phyloP scores from a whole-genome alignment of 345 rosid species.

The Carallia brachiata region DNA sequence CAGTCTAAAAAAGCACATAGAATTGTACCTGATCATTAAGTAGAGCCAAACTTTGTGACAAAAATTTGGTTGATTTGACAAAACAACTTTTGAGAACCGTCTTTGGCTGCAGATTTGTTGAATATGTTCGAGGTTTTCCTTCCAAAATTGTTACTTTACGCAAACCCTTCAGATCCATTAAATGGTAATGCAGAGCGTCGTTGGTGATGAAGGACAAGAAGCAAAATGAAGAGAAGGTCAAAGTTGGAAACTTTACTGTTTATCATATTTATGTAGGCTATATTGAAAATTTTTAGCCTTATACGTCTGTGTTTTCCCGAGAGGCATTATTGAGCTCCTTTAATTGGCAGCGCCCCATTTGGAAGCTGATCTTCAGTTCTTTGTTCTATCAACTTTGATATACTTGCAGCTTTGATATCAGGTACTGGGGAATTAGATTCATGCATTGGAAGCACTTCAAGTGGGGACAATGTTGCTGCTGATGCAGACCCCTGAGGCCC shows the following conservation, averaged over 20 bases:
- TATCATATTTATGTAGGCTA: neutral
- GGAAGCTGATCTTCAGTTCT: neutral
- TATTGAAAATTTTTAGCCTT: neutral
- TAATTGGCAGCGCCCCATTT: neutral
- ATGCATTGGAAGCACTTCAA: constrained; percentile 11
- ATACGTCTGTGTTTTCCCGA: neutral
- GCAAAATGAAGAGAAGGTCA: constrained; percentile 33
- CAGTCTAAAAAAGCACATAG: too few species aligned
- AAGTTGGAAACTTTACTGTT: constrained; percentile 14
- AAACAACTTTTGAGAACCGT: neutral
- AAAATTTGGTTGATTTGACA: neutral
- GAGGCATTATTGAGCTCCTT: neutral
- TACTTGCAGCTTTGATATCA: neutral
- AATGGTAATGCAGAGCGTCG: constrained; percentile 37
- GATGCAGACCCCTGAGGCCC: constrained; percentile 29
- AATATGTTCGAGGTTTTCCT: constrained; percentile 41
- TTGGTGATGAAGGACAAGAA: constrained; percentile 35
- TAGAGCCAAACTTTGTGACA: neutral
- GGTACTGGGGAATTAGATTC: neutral
- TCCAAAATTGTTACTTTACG: constrained; percentile 38
- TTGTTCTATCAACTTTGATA: neutral
- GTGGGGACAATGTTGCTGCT: constrained; percentile 31
- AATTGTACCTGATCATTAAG: too few species aligned
- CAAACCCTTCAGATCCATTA: constrained; percentile 39
- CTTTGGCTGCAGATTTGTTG: constrained; percentile 31